These are phyloP conservation scores for Brettanomyces custersianus DNA, from an alignment of 805 yeast genomes.

Conservation along the genomic window DNA sequence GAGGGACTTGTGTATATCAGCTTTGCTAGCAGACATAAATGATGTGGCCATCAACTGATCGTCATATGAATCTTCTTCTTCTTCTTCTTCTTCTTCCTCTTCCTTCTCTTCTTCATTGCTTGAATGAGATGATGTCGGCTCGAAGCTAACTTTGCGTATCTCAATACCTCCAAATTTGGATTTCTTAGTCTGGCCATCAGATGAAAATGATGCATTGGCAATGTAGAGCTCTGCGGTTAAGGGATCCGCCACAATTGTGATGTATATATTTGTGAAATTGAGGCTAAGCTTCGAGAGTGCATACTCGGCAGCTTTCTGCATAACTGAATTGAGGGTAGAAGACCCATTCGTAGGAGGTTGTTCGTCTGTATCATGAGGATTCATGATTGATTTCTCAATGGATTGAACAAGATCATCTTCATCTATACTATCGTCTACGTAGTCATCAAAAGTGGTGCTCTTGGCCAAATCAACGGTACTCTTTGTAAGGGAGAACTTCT, in stretches of 20 bases:
- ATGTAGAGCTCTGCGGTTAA: constrained; percentile 26
- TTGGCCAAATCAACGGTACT: constrained; percentile 71
- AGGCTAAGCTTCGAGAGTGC: constrained; percentile 55
- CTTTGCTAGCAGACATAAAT: constrained; percentile 21
- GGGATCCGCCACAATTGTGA: constrained; percentile 42
- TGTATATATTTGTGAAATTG: constrained; percentile 34
- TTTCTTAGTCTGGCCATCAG: constrained; percentile 39
- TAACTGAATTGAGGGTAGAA: constrained; percentile 36
- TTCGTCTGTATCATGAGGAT: constrained; percentile 5
- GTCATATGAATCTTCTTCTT: constrained; percentile 27
- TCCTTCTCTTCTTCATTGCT: neutral
- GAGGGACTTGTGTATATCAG: constrained; percentile 27
- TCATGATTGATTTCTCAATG: constrained; percentile 4
- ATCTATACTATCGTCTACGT: constrained; percentile 15
- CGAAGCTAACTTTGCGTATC: constrained; percentile 33
- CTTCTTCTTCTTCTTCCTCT: constrained; percentile 11
- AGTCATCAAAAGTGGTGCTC: constrained; percentile 40
- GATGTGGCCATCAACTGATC: constrained; percentile 29
- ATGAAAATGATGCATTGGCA: constrained; percentile 25
- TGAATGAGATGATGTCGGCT: constrained; percentile 7
- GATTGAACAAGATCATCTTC: constrained; percentile 18
- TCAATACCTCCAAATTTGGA: constrained; percentile 31
- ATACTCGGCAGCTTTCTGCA: constrained; percentile 57
- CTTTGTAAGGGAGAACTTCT: constrained; percentile 48
- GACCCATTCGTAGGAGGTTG: constrained; percentile 12